These are phyloP conservation scores for Linum usitatissimum DNA, from an alignment of 345 rosid species.

Conservation along the genomic window DNA sequence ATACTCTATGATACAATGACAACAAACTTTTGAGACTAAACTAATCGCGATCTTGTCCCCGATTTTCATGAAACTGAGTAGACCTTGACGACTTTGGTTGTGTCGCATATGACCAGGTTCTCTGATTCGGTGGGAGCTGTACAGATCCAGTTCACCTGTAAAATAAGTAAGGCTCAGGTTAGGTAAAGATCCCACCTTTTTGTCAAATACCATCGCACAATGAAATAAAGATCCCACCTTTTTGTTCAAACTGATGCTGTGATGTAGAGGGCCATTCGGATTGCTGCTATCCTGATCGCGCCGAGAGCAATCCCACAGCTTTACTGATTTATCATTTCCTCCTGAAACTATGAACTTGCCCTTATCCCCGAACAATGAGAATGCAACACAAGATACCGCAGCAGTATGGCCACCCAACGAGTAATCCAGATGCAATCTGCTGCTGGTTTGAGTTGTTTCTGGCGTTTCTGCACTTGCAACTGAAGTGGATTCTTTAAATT, in stretches of 20 bases:
- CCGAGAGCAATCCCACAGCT: conserved; percentile 60
- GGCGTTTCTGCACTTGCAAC: conserved; percentile 15
- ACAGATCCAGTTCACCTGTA: conserved; percentile 96
- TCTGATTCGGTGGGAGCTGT: conserved; percentile 64
- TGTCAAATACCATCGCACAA: neutral
- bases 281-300: conserved; percentile 28
- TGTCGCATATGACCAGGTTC: conserved; percentile 82
- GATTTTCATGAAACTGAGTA: conserved; percentile 33
- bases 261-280: conserved; percentile 28
- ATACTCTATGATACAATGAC: too few species aligned
- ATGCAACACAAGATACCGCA: conserved; percentile 73
- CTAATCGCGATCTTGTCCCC: neutral
- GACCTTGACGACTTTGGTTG: conserved; percentile 77
- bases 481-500: conserved; percentile 20
- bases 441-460: conserved; percentile 25
- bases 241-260: conserved; percentile 47
- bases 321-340: conserved; percentile 75
- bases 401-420: conserved; percentile 70
- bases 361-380: conserved; percentile 62
- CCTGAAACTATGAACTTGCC: conserved; percentile 72
- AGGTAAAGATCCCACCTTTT: conserved; percentile 35
- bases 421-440: conserved; percentile 65
- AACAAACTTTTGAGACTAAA: too few species aligned
- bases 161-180: neutral
- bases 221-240: conserved; percentile 34